Evolutionary conservation across 2,329 filamentous ascomycete species (phyloP).

Genomic region (Macrophomina tecta): DNA sequence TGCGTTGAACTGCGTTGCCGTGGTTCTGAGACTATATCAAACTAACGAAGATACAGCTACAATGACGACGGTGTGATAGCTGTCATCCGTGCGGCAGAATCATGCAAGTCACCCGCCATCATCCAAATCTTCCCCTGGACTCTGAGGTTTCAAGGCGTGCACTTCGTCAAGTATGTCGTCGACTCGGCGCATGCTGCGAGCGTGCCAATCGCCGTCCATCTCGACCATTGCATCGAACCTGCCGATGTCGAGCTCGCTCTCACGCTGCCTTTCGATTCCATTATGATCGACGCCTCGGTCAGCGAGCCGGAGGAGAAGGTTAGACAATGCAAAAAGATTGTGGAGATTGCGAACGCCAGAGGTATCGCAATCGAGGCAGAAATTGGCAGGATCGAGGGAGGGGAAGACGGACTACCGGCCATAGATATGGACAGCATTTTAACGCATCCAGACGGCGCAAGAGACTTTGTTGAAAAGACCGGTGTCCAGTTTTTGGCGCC

Average conservation of each 20-base stretch:
- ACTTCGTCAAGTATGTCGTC: not conserved
- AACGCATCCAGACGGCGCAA: conserved; percentile 4
- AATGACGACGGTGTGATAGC: conserved; percentile 45
- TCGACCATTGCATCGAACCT: conserved; percentile 24
- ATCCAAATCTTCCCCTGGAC: conserved; percentile 30
- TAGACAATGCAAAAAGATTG: not conserved
- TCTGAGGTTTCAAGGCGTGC: not conserved
- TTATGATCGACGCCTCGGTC: conserved; percentile 22
- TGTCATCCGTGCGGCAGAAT: conserved; percentile 43
- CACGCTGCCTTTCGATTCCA: conserved; percentile 9
- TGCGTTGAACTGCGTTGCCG: not conserved
- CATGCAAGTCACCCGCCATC: conserved; percentile 42
- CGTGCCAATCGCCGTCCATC: conserved; percentile 48
- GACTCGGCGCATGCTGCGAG: conserved; percentile 56
- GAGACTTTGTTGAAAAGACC: conserved; percentile 15
- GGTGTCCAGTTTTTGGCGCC: conserved; percentile 22
- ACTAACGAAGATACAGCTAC: conserved; percentile 33
- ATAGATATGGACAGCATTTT: not conserved
- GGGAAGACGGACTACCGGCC: not conserved
- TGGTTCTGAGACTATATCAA: not conserved
- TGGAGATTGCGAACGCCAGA: not conserved
- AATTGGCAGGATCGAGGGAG: conserved; percentile 18
- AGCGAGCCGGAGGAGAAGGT: not conserved
- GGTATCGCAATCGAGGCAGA: conserved; percentile 15
- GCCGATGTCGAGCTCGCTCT: conserved; percentile 18